These are phyloP conservation scores for Buxus sempervirens DNA, from an alignment of 164 flowering plant genomes.

Conservation along the genomic window DNA sequence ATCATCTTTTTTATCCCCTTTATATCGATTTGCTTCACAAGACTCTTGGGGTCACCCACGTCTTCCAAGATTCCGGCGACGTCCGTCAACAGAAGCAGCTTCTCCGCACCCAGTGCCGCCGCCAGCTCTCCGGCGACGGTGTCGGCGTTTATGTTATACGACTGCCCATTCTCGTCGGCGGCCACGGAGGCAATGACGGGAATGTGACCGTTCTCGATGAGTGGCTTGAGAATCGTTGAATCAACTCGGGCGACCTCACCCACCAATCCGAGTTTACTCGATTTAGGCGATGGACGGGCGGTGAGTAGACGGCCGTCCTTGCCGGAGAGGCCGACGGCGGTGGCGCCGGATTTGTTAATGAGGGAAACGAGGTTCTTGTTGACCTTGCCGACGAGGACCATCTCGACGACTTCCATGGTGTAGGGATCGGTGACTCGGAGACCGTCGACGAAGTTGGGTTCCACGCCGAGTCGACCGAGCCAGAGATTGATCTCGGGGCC, in stretches of 20 bases:
- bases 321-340: slow-evolving; percentile 84
- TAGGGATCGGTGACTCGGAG: slow-evolving; percentile 81
- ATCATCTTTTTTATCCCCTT: slow-evolving; percentile 79
- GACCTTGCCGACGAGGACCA: slow-evolving; percentile 88
- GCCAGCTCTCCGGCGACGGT: slow-evolving; percentile 93
- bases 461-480: slow-evolving; percentile 48
- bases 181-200: slow-evolving; percentile 95
- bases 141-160: slow-evolving; percentile 88
- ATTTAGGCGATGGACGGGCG: slow-evolving; percentile 61
- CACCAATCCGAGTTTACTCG: slow-evolving; percentile 73
- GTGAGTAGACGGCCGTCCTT: slow-evolving; percentile 77
- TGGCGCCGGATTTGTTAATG: slow-evolving; percentile 81
- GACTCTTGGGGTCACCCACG: slow-evolving; percentile 51
- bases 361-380: slow-evolving; percentile 75
- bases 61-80: slow-evolving; percentile 75
- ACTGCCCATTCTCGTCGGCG: slow-evolving; percentile 69
- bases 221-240: slow-evolving; percentile 49
- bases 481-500: slow-evolving; percentile 83
- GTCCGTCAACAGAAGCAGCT: slow-evolving; percentile 82
- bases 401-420: slow-evolving; percentile 89
- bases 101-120: slow-evolving; percentile 89
- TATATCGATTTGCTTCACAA: slow-evolving; percentile 80
- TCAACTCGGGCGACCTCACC: slow-evolving; percentile 84
- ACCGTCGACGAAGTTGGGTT: slow-evolving; percentile 69
- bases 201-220: slow-evolving; percentile 48